Evolutionary conservation across 2,329 filamentous ascomycete genomes (phyloP).

Genomic region (Fusarium abutilonis): DNA sequence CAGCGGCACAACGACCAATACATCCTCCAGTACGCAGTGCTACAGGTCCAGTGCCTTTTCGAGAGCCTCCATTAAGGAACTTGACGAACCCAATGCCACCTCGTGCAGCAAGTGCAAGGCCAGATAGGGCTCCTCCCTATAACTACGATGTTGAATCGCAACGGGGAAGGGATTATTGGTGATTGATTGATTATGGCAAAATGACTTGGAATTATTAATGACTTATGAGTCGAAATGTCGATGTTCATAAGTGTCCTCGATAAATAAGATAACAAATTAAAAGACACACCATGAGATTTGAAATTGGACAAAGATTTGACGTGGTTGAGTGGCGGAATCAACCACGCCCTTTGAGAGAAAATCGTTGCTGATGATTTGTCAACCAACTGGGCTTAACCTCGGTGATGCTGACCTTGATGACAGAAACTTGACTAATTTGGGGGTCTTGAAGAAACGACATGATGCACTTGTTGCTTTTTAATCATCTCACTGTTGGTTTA

Average conservation of each 20-base stretch:
- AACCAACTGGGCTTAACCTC: slow-evolving; percentile 1
- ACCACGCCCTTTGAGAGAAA: slow-evolving; percentile 27
- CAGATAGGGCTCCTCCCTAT: slow-evolving; percentile 40
- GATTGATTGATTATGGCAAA: slow-evolving; percentile 8
- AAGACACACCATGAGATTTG: slow-evolving; percentile 4
- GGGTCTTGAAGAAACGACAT: not conserved
- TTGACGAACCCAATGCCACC: slow-evolving; percentile 56
- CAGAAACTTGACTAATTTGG: slow-evolving; percentile 19
- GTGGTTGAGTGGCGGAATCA: slow-evolving; percentile 10
- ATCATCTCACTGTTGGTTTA: slow-evolving; percentile 6
- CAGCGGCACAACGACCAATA: slow-evolving; percentile 38
- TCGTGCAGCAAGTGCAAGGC: slow-evolving; percentile 38
- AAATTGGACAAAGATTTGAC: not conserved
- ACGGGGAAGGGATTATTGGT: slow-evolving; percentile 45
- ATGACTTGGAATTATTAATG: slow-evolving; percentile 22
- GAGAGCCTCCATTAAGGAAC: slow-evolving; percentile 55
- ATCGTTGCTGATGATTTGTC: slow-evolving; percentile 27
- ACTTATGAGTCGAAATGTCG: slow-evolving; percentile 24
- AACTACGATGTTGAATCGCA: slow-evolving; percentile 54
- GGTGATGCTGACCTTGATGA: slow-evolving; percentile 7
- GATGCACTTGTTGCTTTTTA: slow-evolving; percentile 8
- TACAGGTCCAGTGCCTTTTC: slow-evolving; percentile 51
- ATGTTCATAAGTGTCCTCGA: slow-evolving; percentile 4
- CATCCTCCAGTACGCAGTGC: slow-evolving; percentile 51
- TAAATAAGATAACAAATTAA: slow-evolving; percentile 4